phyloP scores from a whole-genome alignment of 345 rosid species.

The Populus simonii region DNA sequence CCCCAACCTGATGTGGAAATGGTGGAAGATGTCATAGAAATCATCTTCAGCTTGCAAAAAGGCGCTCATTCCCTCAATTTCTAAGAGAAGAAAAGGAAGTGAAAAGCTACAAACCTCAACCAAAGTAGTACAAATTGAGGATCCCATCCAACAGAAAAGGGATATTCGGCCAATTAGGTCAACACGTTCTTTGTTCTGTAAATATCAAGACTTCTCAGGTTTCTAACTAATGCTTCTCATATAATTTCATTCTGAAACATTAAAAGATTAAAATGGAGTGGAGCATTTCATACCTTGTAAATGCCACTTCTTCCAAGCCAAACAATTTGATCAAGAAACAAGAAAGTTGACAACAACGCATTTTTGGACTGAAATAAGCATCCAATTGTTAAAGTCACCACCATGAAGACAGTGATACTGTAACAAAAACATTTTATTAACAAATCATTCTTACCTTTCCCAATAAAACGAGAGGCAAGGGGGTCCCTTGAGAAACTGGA shows the following conservation, averaged over 20 bases:
- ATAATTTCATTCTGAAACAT: neutral
- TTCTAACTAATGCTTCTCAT: neutral
- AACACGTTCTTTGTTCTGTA: slow-evolving; percentile 76
- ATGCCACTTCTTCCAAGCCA: slow-evolving; percentile 96
- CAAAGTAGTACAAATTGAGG: slow-evolving; percentile 68
- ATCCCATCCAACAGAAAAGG: slow-evolving; percentile 89
- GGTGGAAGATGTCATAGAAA: neutral
- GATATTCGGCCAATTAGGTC: slow-evolving; percentile 82
- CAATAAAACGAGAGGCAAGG: slow-evolving; percentile 76
- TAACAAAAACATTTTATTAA: neutral
- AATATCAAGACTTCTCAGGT: neutral
- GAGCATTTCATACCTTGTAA: slow-evolving; percentile 57
- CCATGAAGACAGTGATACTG: neutral
- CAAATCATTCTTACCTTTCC: slow-evolving; percentile 60
- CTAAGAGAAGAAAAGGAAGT: neutral
- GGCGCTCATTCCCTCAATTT: neutral
- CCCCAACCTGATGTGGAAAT: slow-evolving; percentile 56
- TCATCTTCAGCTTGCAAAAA: neutral
- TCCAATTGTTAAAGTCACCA: slow-evolving; percentile 6
- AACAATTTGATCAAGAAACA: slow-evolving; percentile 94
- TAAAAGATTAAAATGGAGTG: neutral
- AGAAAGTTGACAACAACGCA: slow-evolving; percentile 79
- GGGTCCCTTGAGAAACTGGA: slow-evolving; percentile 88
- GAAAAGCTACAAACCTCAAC: slow-evolving; percentile 66
- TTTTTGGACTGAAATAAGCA: slow-evolving; percentile 71